These are phyloP conservation scores for Tolypocladium ovalisporum DNA, from an alignment of 2,329 filamentous ascomycete species.

Conservation along the genomic window DNA sequence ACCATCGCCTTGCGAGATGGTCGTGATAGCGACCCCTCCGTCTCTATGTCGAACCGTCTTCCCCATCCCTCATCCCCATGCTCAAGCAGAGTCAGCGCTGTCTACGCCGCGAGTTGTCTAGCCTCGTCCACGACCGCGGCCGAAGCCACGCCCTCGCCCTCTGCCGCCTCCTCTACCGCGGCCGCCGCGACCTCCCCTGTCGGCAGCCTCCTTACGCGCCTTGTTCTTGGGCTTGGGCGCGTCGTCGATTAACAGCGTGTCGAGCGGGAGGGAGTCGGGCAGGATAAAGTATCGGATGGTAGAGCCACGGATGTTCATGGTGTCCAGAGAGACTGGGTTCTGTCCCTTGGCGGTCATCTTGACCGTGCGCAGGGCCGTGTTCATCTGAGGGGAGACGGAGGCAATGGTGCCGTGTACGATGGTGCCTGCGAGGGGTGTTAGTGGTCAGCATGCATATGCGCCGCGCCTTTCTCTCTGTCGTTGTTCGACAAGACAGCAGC, in stretches of 20 bases:
- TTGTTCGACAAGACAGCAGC: background rate
- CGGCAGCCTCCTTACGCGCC: slow-evolving; percentile 75
- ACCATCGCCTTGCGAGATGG: slow-evolving; percentile 17
- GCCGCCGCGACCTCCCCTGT: slow-evolving; percentile 44
- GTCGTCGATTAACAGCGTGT: slow-evolving; percentile 93
- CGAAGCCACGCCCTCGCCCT: slow-evolving; percentile 31
- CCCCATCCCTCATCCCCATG: background rate
- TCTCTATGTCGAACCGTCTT: background rate
- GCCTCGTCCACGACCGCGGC: slow-evolving; percentile 26
- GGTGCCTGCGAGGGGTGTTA: slow-evolving; percentile 51
- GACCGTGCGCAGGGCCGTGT: slow-evolving; percentile 87
- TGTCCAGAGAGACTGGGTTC: slow-evolving; percentile 79
- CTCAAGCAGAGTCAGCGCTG: background rate
- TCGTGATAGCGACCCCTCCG: slow-evolving; percentile 8
- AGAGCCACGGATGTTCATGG: slow-evolving; percentile 92
- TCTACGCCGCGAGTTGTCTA: background rate
- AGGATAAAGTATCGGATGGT: slow-evolving; percentile 96
- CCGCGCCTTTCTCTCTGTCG: background rate
- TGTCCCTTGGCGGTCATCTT: slow-evolving; percentile 92
- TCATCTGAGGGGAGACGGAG: slow-evolving; percentile 96
- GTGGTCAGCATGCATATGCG: slow-evolving; percentile 1
- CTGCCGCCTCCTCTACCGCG: slow-evolving; percentile 42
- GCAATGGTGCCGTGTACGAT: slow-evolving; percentile 96
- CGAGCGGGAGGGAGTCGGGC: slow-evolving; percentile 86
- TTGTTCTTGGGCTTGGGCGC: slow-evolving; percentile 99